These are phyloP conservation scores for Pelargonium nanum DNA, from an alignment of 345 rosid species.

Conservation along the genomic window DNA sequence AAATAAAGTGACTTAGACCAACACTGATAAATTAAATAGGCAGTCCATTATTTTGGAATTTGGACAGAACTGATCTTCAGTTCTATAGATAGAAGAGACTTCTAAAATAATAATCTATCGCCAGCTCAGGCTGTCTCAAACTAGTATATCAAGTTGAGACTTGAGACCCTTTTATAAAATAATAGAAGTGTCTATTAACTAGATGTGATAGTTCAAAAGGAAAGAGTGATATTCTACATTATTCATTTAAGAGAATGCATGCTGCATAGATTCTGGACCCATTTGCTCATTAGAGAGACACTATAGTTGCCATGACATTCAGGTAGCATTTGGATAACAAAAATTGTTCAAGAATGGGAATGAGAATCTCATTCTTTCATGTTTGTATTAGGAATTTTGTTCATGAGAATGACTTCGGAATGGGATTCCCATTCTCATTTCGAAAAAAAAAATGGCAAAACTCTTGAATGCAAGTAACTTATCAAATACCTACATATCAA, in stretches of 20 bases:
- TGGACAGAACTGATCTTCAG: background rate
- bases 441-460: too few species aligned
- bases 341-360: too few species aligned
- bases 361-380: background rate
- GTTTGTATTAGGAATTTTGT: too few species aligned
- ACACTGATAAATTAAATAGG: background rate
- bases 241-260: background rate
- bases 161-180: background rate
- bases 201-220: background rate
- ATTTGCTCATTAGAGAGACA: background rate
- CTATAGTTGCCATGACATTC: too few species aligned
- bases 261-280: background rate
- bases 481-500: too few species aligned
- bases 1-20: background rate
- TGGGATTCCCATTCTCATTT: too few species aligned
- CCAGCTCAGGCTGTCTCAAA: background rate
- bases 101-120: background rate
- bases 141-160: too few species aligned
- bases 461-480: background rate
- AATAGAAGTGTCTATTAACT: background rate
- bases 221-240: background rate
- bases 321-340: too few species aligned
- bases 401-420: too few species aligned
- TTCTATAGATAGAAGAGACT: background rate
- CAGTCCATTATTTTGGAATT: too few species aligned